phyloP scores from a whole-genome alignment of 495 filamentous ascomycete species.

The Monascus purpureus region DNA sequence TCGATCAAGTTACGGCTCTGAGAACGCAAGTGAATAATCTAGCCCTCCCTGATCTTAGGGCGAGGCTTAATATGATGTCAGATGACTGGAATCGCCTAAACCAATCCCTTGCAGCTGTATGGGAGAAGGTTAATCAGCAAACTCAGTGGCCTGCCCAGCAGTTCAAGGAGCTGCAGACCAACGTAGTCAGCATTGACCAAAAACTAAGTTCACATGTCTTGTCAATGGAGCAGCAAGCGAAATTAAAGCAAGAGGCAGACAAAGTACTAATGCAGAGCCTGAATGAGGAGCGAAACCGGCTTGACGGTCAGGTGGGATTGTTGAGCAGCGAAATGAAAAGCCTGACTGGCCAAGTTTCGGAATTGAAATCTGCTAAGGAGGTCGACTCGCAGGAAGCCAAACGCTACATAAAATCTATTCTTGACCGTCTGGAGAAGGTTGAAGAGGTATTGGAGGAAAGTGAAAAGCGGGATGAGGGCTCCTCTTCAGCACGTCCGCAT shows the following conservation, averaged over 20 bases:
- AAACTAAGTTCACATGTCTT: background rate
- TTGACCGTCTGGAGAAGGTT: background rate
- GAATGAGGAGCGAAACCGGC: slow-evolving; percentile 2
- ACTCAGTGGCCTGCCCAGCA: slow-evolving; percentile 1
- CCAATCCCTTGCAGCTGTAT: slow-evolving; percentile 3
- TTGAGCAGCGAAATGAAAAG: slow-evolving; percentile 3
- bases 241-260: slow-evolving; percentile 1
- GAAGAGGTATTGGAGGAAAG: background rate
- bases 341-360: background rate
- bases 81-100: slow-evolving; percentile 5
- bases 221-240: background rate
- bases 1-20: slow-evolving; percentile 3
- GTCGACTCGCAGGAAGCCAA: too few species aligned
- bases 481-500: too few species aligned
- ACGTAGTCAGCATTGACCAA: background rate
- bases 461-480: background rate
- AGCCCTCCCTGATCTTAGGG: background rate
- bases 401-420: slow-evolving; percentile 1
- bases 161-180: background rate
- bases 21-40: slow-evolving; percentile 1
- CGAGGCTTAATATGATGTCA: background rate
- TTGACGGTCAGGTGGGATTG: slow-evolving; percentile 1
- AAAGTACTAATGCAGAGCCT: slow-evolving; percentile 1
- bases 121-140: background rate
- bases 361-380: slow-evolving; percentile 1